Conservation (phyloP, 352 stramenopile species). For the Elongisporangium undulatum region DNA sequence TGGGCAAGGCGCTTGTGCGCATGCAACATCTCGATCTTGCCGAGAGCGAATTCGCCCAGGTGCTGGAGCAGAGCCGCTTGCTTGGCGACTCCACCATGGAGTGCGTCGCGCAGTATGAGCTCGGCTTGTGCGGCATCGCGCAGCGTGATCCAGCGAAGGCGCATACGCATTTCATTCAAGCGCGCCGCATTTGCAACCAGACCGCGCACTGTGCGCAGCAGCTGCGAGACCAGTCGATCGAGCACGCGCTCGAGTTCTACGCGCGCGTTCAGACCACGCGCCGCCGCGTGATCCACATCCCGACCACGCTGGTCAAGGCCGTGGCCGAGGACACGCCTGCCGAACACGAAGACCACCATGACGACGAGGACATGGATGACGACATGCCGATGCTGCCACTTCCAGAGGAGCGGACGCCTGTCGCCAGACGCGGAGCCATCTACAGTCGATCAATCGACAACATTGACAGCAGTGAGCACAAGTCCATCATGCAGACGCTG, state of each 20-base stretch:
- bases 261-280: conserved; percentile 18
- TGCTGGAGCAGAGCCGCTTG: conserved; percentile 29
- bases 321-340: no score
- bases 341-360: conserved; percentile 1
- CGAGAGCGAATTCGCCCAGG: conserved; percentile 29
- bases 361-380: conserved; percentile 1
- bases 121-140: conserved; percentile 37
- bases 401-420: no score
- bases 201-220: conserved; percentile 26
- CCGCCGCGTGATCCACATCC: conserved; percentile 22
- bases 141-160: conserved; percentile 30
- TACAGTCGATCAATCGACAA: no score
- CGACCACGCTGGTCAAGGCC: no score
- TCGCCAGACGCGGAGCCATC: no score
- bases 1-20: conserved; percentile 27
- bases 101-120: conserved; percentile 41
- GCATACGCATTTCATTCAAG: conserved; percentile 30
- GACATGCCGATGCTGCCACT: no score
- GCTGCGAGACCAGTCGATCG: conserved; percentile 36
- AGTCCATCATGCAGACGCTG: no score
- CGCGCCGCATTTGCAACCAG: conserved; percentile 41
- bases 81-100: conserved; percentile 37
- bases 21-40: conserved; percentile 35
- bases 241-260: conserved; percentile 58
- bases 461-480: no score